Percentiles rank a stretch among this genome's conserved stretches.
phyloP scores from a whole-genome alignment of 2,329 filamentous ascomycete genomes.

The Curvularia spicifera region DNA sequence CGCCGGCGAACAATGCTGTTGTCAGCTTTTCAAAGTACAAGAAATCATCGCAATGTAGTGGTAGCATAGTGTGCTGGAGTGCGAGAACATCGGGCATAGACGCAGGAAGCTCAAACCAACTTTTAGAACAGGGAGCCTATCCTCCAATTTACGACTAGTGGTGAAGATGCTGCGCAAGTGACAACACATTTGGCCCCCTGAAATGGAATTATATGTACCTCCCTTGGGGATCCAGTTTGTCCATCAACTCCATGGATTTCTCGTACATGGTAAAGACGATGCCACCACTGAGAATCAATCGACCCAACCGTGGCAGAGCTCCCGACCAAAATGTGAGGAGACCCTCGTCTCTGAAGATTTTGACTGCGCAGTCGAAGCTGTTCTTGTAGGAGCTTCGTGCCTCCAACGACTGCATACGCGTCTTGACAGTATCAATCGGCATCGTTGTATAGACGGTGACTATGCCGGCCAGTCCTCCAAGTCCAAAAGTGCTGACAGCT shows the following conservation, averaged over 20 bases:
- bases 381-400: conserved; percentile 82
- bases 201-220: conserved; percentile 69
- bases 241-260: conserved; percentile 90
- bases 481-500: conserved; percentile 83
- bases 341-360: conserved; percentile 89
- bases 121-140: background rate
- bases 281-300: conserved; percentile 88
- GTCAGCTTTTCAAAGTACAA: background rate
- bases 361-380: conserved; percentile 78
- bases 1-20: background rate
- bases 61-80: conserved; percentile 9
- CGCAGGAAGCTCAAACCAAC: conserved; percentile 9
- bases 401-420: conserved; percentile 94
- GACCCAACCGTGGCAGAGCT: conserved; percentile 81
- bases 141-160: background rate
- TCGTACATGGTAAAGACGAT: conserved; percentile 99
- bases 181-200: background rate
- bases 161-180: background rate
- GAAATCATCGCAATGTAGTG: background rate
- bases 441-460: conserved; percentile 81
- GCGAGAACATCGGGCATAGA: conserved; percentile 9
- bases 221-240: conserved; percentile 78
- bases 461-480: conserved; percentile 85
- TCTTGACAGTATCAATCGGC: conserved; percentile 92
- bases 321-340: conserved; percentile 93